These are phyloP conservation scores for Umbelopsis sp. DNA, from an alignment of 192 early-diverging fungal species.

Conservation along the genomic window DNA sequence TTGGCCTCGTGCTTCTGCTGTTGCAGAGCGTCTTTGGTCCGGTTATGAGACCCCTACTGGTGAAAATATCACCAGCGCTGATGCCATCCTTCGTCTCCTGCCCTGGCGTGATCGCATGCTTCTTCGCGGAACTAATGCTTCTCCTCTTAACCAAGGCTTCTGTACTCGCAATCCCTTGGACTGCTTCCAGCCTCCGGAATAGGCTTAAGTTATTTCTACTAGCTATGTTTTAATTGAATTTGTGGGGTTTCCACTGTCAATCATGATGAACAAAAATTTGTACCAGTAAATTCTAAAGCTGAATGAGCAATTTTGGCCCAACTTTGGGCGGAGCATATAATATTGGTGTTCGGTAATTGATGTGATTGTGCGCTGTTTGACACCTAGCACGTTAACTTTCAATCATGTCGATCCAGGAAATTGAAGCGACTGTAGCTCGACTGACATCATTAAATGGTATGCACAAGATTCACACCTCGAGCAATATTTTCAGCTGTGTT, in stretches of 20 bases:
- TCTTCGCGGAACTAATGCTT: slow-evolving; percentile 57
- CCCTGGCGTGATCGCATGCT: slow-evolving; percentile 63
- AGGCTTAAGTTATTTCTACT: background rate
- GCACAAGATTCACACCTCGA: background rate
- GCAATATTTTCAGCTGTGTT: background rate
- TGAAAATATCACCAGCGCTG: slow-evolving; percentile 52
- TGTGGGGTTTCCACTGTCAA: too few species aligned
- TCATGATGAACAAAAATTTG: background rate
- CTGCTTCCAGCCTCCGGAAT: slow-evolving; percentile 40
- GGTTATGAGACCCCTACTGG: slow-evolving; percentile 47
- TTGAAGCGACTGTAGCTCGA: background rate
- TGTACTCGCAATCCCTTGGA: slow-evolving; percentile 61
- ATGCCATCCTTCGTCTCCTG: slow-evolving; percentile 59
- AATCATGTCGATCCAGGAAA: slow-evolving; percentile 8
- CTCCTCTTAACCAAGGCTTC: slow-evolving; percentile 65
- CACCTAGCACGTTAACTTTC: background rate
- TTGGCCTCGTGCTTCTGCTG: slow-evolving; percentile 34
- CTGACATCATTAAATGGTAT: background rate
- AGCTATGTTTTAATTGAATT: background rate
- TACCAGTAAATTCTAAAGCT: background rate
- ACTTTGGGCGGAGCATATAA: too few species aligned
- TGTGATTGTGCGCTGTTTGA: background rate
- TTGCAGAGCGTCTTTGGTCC: slow-evolving; percentile 39
- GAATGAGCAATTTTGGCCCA: too few species aligned
- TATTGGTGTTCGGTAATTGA: too few species aligned